Percentiles rank a stretch among this genome's conserved stretches.
phyloP scores from a whole-genome alignment of 139 green algal genomes.

The Deuterostichococcus epilithicus region DNA sequence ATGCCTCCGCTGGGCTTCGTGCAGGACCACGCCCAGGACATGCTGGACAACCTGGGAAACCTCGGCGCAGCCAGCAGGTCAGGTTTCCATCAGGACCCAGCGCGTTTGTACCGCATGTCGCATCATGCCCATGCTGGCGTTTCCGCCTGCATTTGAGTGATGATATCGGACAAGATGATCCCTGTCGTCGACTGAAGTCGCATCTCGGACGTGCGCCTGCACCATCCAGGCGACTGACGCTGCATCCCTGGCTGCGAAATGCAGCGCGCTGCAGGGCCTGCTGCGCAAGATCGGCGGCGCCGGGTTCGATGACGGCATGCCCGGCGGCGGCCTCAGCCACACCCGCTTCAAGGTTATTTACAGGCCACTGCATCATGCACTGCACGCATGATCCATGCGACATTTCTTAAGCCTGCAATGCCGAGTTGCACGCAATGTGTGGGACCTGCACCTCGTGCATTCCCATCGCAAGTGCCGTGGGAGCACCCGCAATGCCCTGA shows the following conservation, averaged over 20 bases:
- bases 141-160: too few species aligned
- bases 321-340: conserved; percentile 28
- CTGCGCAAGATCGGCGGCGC: conserved; percentile 76
- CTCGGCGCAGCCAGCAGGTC: background rate
- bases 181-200: too few species aligned
- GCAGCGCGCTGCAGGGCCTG: conserved; percentile 75
- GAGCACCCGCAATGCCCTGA: background rate
- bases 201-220: background rate
- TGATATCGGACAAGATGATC: too few species aligned
- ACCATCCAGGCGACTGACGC: background rate
- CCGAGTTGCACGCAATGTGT: conserved; percentile 4
- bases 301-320: conserved; percentile 77
- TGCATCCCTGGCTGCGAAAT: background rate
- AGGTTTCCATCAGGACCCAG: background rate
- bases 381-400: background rate
- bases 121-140: too few species aligned
- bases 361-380: too few species aligned
- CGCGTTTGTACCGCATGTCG: too few species aligned
- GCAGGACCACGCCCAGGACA: background rate
- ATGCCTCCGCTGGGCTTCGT: background rate
- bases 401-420: background rate
- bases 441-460: background rate
- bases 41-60: too few species aligned
- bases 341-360: conserved; percentile 59
- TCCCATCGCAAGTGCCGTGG: conserved; percentile 1